A percentile compares a stretch with the other conserved stretches of the same genome.
phyloP scores from a whole-genome alignment of 129 eudicot species.

The Apium graveolens region DNA sequence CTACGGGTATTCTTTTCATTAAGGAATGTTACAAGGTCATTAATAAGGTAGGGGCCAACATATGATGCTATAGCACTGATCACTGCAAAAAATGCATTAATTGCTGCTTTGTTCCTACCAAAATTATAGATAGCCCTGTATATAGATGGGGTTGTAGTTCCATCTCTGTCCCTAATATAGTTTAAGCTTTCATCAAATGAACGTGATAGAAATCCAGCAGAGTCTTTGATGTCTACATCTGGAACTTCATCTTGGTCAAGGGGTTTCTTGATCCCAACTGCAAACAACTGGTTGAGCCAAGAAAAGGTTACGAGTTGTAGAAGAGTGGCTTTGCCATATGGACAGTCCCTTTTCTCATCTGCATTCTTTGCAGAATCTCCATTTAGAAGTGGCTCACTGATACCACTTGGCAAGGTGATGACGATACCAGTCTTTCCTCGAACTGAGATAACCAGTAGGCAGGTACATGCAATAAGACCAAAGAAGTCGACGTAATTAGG shows the following conservation, averaged over 20 bases:
- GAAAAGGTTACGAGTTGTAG: conserved; percentile 77
- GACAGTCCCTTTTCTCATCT: conserved; percentile 47
- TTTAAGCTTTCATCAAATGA: conserved; percentile 52
- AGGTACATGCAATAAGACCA: conserved; percentile 41
- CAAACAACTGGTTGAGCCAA: conserved; percentile 80
- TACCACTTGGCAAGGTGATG: conserved; percentile 16
- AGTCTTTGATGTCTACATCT: conserved; percentile 58
- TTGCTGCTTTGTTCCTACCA: conserved; percentile 66
- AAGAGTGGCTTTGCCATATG: conserved; percentile 62
- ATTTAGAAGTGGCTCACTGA: conserved; percentile 54
- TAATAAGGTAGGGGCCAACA: conserved; percentile 91
- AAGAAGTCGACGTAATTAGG: conserved; percentile 41
- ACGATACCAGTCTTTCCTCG: conserved; percentile 51
- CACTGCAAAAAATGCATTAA: conserved; percentile 71
- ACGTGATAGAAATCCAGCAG: conserved; percentile 51
- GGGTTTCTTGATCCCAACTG: conserved; percentile 57
- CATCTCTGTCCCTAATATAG: conserved; percentile 28
- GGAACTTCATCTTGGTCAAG: conserved; percentile 88
- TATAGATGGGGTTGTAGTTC: conserved; percentile 47
- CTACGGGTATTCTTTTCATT: conserved; percentile 49
- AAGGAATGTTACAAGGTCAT: conserved; percentile 62
- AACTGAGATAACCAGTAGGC: conserved; percentile 46
- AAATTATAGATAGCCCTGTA: conserved; percentile 62
- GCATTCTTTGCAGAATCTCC: conserved; percentile 27
- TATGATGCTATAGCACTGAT: conserved; percentile 73